Evolutionary conservation across 768 basidiomycete genomes (phyloP), one percentile per base, ranked within the genome.

Genomic region (Phylloporus arenicola): DNA sequence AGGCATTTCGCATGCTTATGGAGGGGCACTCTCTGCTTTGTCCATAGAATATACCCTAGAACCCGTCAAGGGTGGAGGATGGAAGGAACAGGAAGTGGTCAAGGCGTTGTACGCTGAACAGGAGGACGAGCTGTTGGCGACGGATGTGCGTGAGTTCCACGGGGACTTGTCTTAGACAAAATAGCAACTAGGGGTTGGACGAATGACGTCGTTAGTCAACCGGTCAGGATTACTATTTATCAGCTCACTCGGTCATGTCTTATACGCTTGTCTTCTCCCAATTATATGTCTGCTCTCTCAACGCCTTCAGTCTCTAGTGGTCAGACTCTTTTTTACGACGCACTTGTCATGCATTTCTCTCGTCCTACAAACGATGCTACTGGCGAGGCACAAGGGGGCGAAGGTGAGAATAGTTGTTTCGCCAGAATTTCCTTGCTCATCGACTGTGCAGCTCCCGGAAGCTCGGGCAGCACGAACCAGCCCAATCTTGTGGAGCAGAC

Each of bases 1-100:
- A 87, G 88, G 92, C n/a, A 94, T 95, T 44, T 93, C 92, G 5
- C 89, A 88, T 64, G 94, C 94, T 2, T 97, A 96, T 59, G 93
- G 91, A n/a, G 95, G 95, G 12, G 83, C 81, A 0, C 74, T 96
- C 6, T 94, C 93, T 2, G 92, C 93, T 3, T 70, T 97, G 11
- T 89, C 88, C 13, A 84, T 97, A 49, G 76, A 86, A 31, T 95
- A 97, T 70, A 85, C 81, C 2, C 77, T 96, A 22, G 81, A 80
- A 9, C 90, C 90, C 3, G 64, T 80, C 44, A 57, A 67, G 16
- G 52, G 63, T 20, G 66, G 66, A 14, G 66, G 66, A 17, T 67
- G 62, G 61, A 66, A 61, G 47, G 72, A 72, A 53, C 67, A 67
- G 47, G 68, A 70, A 50, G 56, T 70, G 3, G 68, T 70, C 43